Evolutionary conservation across 1,139 yeast species (phyloP), one percentile per base, ranked within the genome.

Genomic region (Candida smagusa): DNA sequence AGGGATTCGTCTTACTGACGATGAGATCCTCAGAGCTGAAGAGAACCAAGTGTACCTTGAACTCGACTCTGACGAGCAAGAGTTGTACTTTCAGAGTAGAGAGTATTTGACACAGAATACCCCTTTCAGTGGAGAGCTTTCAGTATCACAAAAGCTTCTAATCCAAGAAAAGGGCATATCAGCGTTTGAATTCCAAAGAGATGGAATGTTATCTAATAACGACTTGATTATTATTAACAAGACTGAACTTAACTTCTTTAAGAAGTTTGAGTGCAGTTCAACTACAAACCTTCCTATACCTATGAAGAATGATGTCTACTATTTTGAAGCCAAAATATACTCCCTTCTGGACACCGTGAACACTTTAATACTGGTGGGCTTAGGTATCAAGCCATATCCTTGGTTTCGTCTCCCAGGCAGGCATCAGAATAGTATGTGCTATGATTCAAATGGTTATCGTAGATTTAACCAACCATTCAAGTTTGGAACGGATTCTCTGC

Each of bases 161-260:
- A 87, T 92, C 26, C 95, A 88, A 53, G 98, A 94, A 52, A 89
- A 87, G 59, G 99, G 97, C 0, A 83, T 94, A 1, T 68, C 77
- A 22, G 98, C 98, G 0, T 92, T 95, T 94, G 95, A 88, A 53
- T 92, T 94, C 56, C 77, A 76, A 42, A 87, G 87, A 31, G 90
- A 88, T 53, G 55, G 68, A 11, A 79, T 75, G 64, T 63, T 79
- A 42, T 79, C 77, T 35, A 76, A 68, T 52, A 81, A 74, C 59
- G 84, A 75, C 50, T 61, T 84, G 13, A 53, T 77, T 42, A 84
- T 90, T 13, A 73, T 79, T 38, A 81, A 83, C 53, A 81, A 84
- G 49, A 79, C 84, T 2, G 97, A 92, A 58, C 65, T 92, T 37
- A 80, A 81, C 38, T 92, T 92, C 53, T 72, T 77, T 53, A 77